Conservation (phyloP, 2,329 filamentous ascomycete genomes). For the Colletotrichum endophyticum region DNA sequence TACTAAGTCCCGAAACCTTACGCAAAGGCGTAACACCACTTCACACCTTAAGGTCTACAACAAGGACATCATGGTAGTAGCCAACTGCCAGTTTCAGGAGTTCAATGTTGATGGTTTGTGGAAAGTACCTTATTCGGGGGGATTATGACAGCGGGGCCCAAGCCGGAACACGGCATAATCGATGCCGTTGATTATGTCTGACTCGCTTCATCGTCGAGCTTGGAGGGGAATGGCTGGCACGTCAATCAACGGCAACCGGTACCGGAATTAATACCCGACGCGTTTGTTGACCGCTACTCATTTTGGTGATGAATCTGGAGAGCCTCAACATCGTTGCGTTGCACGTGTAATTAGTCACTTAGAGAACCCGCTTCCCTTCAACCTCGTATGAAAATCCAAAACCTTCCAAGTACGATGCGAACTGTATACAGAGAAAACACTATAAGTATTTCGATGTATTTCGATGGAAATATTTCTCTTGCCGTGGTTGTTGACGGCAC, state of each 20-base stretch:
- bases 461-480: not conserved
- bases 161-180: not conserved
- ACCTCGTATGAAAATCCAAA: rapidly evolving
- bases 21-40: not conserved
- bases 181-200: not conserved
- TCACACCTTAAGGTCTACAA: not conserved
- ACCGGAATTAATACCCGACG: not conserved
- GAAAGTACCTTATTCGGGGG: not conserved
- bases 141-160: not conserved
- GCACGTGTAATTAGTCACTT: not conserved
- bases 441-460: not conserved
- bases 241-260: not conserved
- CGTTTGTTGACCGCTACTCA: not conserved
- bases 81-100: not conserved
- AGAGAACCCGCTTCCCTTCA: not conserved
- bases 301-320: not conserved
- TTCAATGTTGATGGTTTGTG: not conserved
- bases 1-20: not conserved
- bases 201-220: not conserved
- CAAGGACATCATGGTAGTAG: not conserved
- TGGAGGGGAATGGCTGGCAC: not conserved
- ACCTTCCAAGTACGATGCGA: not conserved
- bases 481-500: not conserved
- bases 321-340: not conserved
- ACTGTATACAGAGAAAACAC: not conserved